Base-by-base conservation (phyloP, 2,329 filamentous ascomycete genomes). In the Verticillium tricorpus region DNA sequence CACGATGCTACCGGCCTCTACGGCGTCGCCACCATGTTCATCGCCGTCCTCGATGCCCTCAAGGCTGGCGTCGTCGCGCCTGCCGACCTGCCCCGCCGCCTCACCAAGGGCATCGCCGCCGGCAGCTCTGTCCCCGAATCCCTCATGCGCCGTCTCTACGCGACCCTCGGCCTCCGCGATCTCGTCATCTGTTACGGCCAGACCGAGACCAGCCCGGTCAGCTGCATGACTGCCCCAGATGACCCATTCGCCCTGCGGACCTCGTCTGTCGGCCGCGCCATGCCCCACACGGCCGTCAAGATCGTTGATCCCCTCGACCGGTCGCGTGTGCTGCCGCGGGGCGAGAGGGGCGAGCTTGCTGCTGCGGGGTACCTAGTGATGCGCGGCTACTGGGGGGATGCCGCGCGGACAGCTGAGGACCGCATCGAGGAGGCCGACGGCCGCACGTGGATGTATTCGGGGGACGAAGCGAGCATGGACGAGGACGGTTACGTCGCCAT, bases 101-200 rank as follows among this genome's bases (percentile, higher is more conserved):
- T 98, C 5, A 82, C 88, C 54, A 98, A 94, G n/a, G 95, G 95
- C 34, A 97, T 98, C 67, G 93, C 90, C 12, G 92, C 94, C 0
- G 95, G 95, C 0, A 90, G 86, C 61, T 90, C 87, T n/a, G 89
- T 98, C 1, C 94, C 95, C 0, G 86, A 89, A 22, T 84, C 91
- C 60, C 80, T 97, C 32, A 96, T 96, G 91, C 82, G 83, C 19
- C 86, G 85, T 63, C 77, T 98, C 7, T 90, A 94, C 73, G 82
- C 82, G 28, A 82, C 79, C 1, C 80, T 98, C 9, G 95, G 95
- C 57, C 78, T 98, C 19, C 85, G 83, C 0, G 90, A 96, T 61
- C 77, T 98, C 25, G 94, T 93, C 0, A 97, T 97, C 66, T 97
- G 93, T 80, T 98, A 97, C 74, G 93, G 93, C 64, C 96, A 96